A percentile compares a stretch with the other conserved stretches of the same genome.
Evolutionary conservation across 2,329 filamentous ascomycete species (phyloP).

Genomic region (Alternaria arborescens): DNA sequence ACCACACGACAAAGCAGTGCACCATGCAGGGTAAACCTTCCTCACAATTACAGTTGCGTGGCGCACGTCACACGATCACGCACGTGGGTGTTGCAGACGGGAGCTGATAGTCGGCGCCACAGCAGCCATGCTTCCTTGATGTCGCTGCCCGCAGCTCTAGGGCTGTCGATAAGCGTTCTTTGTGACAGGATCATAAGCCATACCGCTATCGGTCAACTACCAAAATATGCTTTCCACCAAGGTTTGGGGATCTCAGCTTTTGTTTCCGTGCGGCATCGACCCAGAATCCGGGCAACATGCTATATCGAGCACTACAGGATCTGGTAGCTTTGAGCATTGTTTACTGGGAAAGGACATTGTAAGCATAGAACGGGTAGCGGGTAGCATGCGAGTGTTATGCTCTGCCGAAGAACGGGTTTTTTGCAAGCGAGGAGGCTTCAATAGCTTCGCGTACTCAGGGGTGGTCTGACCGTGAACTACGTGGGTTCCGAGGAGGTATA

Average conservation of each 20-base stretch:
- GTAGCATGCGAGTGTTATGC: not conserved
- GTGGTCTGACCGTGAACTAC: conserved; percentile 4
- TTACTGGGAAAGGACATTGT: not conserved
- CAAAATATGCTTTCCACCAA: not conserved
- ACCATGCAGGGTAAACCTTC: not conserved
- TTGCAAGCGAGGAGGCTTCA: not conserved
- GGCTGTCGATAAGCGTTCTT: not conserved
- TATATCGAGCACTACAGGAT: not conserved
- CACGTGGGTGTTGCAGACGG: conserved; percentile 5
- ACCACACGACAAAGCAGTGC: not conserved
- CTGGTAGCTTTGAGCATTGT: not conserved
- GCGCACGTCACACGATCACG: conserved; percentile 4
- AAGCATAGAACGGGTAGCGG: not conserved
- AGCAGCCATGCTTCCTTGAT: not conserved
- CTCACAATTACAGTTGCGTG: not conserved
- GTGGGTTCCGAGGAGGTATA: conserved; percentile 1
- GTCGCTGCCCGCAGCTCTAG: not conserved
- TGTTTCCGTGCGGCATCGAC: not conserved
- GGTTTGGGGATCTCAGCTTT: not conserved
- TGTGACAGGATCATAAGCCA: not conserved
- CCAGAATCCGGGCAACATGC: not conserved
- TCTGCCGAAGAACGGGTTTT: not conserved
- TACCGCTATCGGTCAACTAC: not conserved
- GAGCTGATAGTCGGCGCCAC: not conserved
- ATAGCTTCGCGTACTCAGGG: conserved; percentile 7